Conservation (phyloP, 257 asterid species). For the Fraxinus pennsylvanica region DNA sequence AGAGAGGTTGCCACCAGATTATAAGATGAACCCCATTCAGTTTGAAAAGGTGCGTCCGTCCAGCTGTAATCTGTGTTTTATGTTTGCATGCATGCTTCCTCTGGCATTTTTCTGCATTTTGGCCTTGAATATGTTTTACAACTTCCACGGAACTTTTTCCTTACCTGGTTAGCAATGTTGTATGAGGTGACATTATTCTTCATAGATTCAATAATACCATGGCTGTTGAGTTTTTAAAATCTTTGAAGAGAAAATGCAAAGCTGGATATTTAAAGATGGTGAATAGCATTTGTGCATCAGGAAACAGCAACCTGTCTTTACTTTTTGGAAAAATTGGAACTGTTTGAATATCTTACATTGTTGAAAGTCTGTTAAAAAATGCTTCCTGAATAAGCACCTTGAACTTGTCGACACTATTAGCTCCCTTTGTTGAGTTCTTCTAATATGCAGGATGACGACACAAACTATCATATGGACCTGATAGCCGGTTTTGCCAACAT, state of each 20-base stretch:
- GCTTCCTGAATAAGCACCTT: background rate
- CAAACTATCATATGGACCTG: constrained; percentile 49
- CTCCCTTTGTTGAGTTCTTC: constrained; percentile 8
- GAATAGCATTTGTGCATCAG: background rate
- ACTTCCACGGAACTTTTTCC: background rate
- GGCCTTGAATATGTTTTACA: background rate
- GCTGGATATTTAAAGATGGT: background rate
- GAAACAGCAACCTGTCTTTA: background rate
- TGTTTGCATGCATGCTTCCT: background rate
- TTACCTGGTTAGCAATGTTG: background rate
- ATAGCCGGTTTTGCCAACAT: constrained; percentile 48
- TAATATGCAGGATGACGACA: constrained; percentile 42
- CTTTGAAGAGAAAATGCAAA: background rate
- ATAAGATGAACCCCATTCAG: constrained; percentile 47
- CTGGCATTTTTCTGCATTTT: background rate
- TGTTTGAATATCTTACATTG: background rate
- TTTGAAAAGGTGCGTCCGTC: constrained; percentile 40
- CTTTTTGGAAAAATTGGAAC: background rate
- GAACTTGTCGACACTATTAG: background rate
- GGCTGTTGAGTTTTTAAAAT: background rate
- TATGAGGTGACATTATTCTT: background rate
- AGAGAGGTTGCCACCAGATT: constrained; percentile 29
- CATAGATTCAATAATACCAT: background rate
- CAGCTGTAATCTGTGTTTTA: background rate
- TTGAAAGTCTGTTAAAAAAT: background rate